Conservation (phyloP, 306 rosid genomes). For the Vigna reflexopilosa region DNA sequence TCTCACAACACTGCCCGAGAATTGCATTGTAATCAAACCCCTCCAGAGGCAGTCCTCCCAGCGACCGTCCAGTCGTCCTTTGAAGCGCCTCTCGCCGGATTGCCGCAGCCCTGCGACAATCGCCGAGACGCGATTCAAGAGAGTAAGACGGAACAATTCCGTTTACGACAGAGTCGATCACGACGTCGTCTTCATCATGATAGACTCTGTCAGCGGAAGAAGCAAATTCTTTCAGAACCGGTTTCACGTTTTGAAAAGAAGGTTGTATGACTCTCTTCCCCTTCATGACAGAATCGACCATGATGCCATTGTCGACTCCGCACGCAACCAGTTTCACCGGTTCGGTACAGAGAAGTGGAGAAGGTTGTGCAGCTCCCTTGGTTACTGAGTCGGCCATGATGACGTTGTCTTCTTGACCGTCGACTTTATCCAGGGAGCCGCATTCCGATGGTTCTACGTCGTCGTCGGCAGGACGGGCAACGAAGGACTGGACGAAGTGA, state of each 20-base stretch:
- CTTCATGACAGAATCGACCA: neutral
- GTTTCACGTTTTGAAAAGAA: neutral
- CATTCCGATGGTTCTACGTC: slow-evolving; percentile 18
- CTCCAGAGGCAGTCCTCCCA: slow-evolving; percentile 66
- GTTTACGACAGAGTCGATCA: slow-evolving; percentile 54
- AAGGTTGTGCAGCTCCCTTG: too few relatives aligned
- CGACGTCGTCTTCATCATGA: neutral
- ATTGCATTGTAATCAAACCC: slow-evolving; percentile 74
- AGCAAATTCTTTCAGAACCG: neutral
- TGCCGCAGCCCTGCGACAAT: slow-evolving; percentile 65
- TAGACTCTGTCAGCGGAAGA: neutral
- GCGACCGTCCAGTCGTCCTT: slow-evolving; percentile 61
- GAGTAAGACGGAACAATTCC: slow-evolving; percentile 64
- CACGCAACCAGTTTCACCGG: neutral
- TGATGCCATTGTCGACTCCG: neutral
- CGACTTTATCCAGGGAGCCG: neutral
- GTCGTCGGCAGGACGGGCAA: slow-evolving; percentile 38
- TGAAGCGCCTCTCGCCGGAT: slow-evolving; percentile 73
- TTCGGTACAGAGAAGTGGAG: too few relatives aligned
- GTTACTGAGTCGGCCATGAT: too few relatives aligned
- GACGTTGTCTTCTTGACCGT: neutral
- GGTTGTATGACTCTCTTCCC: neutral
- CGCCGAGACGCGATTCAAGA: slow-evolving; percentile 66
- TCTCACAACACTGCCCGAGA: slow-evolving; percentile 85
- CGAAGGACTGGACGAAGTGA: slow-evolving; percentile 62